Evolutionary conservation across 2,329 filamentous ascomycete species (phyloP).

Genomic region (Fusarium sp.): DNA sequence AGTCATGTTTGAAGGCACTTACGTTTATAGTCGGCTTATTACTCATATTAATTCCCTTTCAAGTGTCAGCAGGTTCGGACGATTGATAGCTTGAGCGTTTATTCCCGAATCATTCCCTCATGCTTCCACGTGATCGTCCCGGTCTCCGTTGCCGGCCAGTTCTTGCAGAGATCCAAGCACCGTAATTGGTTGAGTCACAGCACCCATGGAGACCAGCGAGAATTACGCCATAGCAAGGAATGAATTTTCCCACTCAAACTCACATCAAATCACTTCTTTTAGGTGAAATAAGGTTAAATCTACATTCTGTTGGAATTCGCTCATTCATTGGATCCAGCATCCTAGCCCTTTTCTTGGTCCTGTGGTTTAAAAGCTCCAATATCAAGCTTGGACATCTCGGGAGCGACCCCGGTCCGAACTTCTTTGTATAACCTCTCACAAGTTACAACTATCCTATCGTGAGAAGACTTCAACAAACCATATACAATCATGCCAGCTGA

Average conservation of each 20-base stretch:
- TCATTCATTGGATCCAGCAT: constrained; percentile 32
- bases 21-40: not conserved
- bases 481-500: constrained; percentile 30
- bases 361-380: constrained; percentile 18
- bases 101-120: not conserved
- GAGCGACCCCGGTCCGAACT: constrained; percentile 31
- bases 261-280: constrained; percentile 38
- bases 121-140: constrained; percentile 36
- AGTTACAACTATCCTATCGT: constrained; percentile 10
- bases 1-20: not conserved
- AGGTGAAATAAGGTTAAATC: constrained; percentile 27
- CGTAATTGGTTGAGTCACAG: constrained; percentile 48
- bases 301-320: constrained; percentile 25
- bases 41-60: not conserved
- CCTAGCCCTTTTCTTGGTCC: constrained; percentile 20
- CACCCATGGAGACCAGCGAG: constrained; percentile 36
- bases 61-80: not conserved
- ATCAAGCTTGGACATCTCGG: constrained; percentile 19
- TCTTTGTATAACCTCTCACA: constrained; percentile 29
- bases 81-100: not conserved
- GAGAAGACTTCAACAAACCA: constrained; percentile 8
- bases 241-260: constrained; percentile 40
- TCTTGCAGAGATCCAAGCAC: constrained; percentile 21
- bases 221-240: constrained; percentile 50
- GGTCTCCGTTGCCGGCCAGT: constrained; percentile 42